Evolutionary conservation across 2,329 filamentous ascomycete genomes (phyloP), one percentile per base, ranked within the genome.

Genomic region (Fusarium staphyleae): DNA sequence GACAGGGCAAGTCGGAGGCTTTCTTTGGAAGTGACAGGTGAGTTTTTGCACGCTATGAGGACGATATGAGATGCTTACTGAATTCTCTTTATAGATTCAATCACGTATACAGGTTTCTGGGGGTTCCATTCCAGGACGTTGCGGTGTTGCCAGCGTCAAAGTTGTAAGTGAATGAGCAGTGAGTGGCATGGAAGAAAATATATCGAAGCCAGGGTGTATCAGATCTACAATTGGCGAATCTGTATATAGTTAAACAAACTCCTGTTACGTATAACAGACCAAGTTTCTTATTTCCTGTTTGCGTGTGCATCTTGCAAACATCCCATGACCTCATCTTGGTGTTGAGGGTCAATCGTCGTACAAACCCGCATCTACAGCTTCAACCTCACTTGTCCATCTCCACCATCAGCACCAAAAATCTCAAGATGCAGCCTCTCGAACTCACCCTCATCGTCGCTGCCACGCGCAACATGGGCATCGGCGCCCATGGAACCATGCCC

Each of bases 371-470:
- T 24, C 22, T 9, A 24, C 4, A 24, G 3, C 22, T 3, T 13
- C 42, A 52, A 24, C 22, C 14, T 12, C 19, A 16, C 36, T 32
- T 11, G 39, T 22, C 29, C 16, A 60, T 8, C n/a, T 32, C 35
- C 16, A 51, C 30, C 18, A 42, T 22, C 26, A 22, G 4, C 19
- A 22, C 4, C 32, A 48, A 41, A 34, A 28, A 24, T 12, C 37
- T 30, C 48, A 56, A 36, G 24, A 75, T 75, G 73, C 66, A 72
- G 52, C 67, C 74, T 40, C 70, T 77, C 46, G 87, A 91, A 62
- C 78, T 97, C 47, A 97, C 91, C n/a, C 84, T 97, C 66, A 89
- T 98, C 73, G 91, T 97, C 66, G 93, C 91, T n/a, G 88, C 93
- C 14, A 96, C 93, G n/a, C 87, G 88, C 45, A 85, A 80, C 67